Evolutionary conservation across 2,329 filamentous ascomycete genomes (phyloP).

Genomic region (Microdochium trichocladiopsis): DNA sequence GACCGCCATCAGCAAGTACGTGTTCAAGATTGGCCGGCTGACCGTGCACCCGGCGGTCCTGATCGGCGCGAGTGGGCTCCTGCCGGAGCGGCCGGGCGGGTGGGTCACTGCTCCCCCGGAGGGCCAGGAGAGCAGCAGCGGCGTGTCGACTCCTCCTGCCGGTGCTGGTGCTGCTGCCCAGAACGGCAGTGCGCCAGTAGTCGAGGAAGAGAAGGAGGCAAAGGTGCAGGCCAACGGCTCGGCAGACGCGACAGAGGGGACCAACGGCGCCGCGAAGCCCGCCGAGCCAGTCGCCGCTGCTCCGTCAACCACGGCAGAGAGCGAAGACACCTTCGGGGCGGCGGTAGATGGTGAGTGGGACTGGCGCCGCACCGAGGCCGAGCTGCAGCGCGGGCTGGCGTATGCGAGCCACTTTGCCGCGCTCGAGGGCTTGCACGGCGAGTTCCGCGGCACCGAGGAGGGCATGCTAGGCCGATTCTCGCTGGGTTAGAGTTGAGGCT

Average conservation of each 20-base stretch:
- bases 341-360: constrained; percentile 39
- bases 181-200: background rate
- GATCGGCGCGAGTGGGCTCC: constrained; percentile 61
- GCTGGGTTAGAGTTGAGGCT: constrained; percentile 23
- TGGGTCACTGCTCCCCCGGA: constrained; percentile 34
- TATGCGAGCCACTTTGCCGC: constrained; percentile 48
- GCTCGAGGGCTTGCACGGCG: constrained; percentile 43
- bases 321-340: too few relatives aligned
- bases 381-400: constrained; percentile 47
- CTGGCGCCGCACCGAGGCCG: constrained; percentile 49
- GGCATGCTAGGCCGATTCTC: constrained; percentile 44
- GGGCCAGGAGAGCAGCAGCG: constrained; percentile 20
- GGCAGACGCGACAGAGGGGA: background rate
- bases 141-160: constrained; percentile 6
- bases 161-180: too few relatives aligned
- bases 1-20: constrained; percentile 71
- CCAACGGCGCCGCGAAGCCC: constrained; percentile 1
- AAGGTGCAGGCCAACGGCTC: background rate
- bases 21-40: constrained; percentile 73
- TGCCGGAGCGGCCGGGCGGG: constrained; percentile 67
- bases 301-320: constrained; percentile 24
- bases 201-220: background rate
- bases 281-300: constrained; percentile 22
- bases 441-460: constrained; percentile 46
- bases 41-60: constrained; percentile 79